A percentile compares a stretch with the other conserved stretches of the same genome.
phyloP scores from a whole-genome alignment of 805 yeast genomes.

The Sugiyamaella smithiae region DNA sequence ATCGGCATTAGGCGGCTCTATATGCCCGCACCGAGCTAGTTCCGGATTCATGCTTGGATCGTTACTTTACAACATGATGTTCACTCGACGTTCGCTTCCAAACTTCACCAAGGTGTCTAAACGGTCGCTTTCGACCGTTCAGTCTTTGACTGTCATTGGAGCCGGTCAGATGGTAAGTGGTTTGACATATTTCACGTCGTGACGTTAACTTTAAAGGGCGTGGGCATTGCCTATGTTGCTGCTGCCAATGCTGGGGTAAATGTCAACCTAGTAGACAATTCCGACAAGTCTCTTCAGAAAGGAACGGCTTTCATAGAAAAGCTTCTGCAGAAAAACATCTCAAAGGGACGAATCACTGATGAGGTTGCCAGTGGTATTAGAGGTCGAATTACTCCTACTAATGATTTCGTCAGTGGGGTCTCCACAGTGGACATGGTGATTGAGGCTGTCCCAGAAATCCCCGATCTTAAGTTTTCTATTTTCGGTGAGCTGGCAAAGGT shows the following conservation, averaged over 20 bases:
- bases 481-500: slow-evolving; percentile 35
- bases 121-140: background rate
- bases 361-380: slow-evolving; percentile 32
- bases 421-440: slow-evolving; percentile 37
- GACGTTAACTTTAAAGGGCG: slow-evolving; percentile 34
- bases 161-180: slow-evolving; percentile 42
- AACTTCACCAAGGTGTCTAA: no score
- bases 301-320: slow-evolving; percentile 38
- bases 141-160: slow-evolving; percentile 38
- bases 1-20: background rate
- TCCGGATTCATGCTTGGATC: no score
- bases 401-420: slow-evolving; percentile 29
- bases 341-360: slow-evolving; percentile 35
- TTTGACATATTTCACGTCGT: background rate
- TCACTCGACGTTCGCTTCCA: no score
- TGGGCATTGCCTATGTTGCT: slow-evolving; percentile 44
- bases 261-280: slow-evolving; percentile 37
- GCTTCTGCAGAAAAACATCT: slow-evolving; percentile 38
- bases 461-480: slow-evolving; percentile 35
- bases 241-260: slow-evolving; percentile 38
- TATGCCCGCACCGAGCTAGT: background rate
- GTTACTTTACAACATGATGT: no score
- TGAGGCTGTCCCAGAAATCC: slow-evolving; percentile 45
- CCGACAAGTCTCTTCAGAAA: slow-evolving; percentile 32
- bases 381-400: slow-evolving; percentile 27